Base-by-base conservation (phyloP, 139 green algal genomes). In the Medakamo hakoo region DNA sequence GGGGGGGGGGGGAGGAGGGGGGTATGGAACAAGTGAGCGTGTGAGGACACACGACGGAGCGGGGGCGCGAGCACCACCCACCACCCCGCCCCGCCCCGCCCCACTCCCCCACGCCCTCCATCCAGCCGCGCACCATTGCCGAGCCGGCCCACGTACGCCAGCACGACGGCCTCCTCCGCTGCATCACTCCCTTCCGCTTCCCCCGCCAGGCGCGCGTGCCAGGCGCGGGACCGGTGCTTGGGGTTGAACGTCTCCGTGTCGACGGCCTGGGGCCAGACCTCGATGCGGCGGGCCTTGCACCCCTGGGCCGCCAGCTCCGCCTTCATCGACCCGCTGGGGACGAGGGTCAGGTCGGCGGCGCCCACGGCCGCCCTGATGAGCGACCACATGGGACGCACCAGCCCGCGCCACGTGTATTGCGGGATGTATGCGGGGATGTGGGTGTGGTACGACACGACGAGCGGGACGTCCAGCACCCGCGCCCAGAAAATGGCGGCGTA, bases 371-470 rank as follows among this genome's bases (percentile, higher is more conserved):
- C 91, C 49, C 88, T 75, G 71, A 97, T 92, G 73, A 97, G 69
- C 24, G 68, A 69, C 89, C 90, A 97, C 86, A 95, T 92, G 27
- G 86, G 82, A 27, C 72, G 63, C 30, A 95, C 86, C 24, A 97
- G 76, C 30, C 83, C 84, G 55, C 65, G 62, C 73, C 84, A 82
- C 21, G 82, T 88, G 73, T 91, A 75, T 65, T 68, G 72, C 2
- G 86, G 86, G 63, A 95, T 88, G 82, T 96, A 96, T 68, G 93
- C 79, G 3, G 93, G 93, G 25, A 99, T 84, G 76, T 99, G 93
- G 2, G 93, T 99, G 81, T 99, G 93, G 75, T 99, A 99, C 14
- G 81, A 91, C 58, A 97, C 78, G 32, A 93, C 80, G n/a, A 98
- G 74, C 1, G 93, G 89, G 9, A 88, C 71, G 48, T 75, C 75